phyloP scores from a whole-genome alignment of 768 basidiomycete genomes.

The Naganishia kalamii region DNA sequence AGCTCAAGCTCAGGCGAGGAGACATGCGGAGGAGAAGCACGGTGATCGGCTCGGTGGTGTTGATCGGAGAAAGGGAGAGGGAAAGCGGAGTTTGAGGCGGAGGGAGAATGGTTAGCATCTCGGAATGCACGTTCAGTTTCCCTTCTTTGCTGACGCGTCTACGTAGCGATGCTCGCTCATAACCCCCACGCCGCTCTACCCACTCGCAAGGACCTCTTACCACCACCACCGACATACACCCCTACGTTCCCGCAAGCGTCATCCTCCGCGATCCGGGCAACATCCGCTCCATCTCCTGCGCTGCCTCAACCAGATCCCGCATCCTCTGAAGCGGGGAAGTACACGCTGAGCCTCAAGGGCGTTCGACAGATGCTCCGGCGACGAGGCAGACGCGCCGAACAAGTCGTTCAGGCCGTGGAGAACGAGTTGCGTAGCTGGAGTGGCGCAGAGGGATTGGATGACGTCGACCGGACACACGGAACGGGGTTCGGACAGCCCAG shows the following conservation, averaged over 20 bases:
- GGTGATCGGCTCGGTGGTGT: slow-evolving; percentile 11
- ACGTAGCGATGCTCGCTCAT: slow-evolving; percentile 31
- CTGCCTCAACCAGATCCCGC: slow-evolving; percentile 29
- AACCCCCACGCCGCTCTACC: slow-evolving; percentile 42
- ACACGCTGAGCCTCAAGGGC: slow-evolving; percentile 39
- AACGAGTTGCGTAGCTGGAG: slow-evolving; percentile 34
- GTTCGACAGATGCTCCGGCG: slow-evolving; percentile 36
- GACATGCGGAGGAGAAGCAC: slow-evolving; percentile 23
- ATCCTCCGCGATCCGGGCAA: slow-evolving; percentile 13
- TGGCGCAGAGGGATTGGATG: background rate
- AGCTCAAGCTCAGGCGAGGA: slow-evolving; percentile 25
- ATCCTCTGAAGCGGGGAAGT: slow-evolving; percentile 38
- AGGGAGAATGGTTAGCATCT: slow-evolving; percentile 42
- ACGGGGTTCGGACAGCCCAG: slow-evolving; percentile 20
- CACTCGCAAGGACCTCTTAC: slow-evolving; percentile 31
- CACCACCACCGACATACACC: slow-evolving; percentile 27
- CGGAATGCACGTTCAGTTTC: background rate
- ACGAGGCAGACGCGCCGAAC: slow-evolving; percentile 36
- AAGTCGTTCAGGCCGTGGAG: slow-evolving; percentile 33
- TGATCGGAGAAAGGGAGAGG: slow-evolving; percentile 27
- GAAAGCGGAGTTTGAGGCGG: slow-evolving; percentile 38
- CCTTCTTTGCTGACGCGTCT: background rate
- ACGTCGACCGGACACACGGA: background rate
- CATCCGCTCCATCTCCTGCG: slow-evolving; percentile 17
- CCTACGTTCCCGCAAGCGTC: slow-evolving; percentile 31